A percentile compares a stretch with the other conserved stretches of the same genome.
Conservation (phyloP, 2,329 filamentous ascomycete genomes). For the Aspergillus sp. region DNA sequence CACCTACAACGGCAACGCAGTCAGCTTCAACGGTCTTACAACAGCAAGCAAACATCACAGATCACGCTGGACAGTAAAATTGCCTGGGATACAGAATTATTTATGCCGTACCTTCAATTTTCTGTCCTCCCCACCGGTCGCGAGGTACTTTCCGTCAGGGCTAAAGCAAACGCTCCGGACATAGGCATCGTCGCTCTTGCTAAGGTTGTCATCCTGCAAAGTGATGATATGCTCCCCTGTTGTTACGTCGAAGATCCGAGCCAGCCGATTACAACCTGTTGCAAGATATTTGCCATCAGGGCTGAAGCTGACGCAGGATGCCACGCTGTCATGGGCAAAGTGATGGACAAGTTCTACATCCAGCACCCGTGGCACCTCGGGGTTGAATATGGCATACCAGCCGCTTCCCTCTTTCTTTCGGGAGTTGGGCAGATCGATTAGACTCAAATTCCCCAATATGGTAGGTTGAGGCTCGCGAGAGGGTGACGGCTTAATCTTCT, state of each 20-base stretch:
- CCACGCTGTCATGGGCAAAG: slow-evolving; percentile 88
- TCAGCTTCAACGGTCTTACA: no score
- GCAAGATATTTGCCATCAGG: slow-evolving; percentile 93
- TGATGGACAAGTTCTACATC: slow-evolving; percentile 95
- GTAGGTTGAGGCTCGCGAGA: neutral
- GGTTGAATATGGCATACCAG: slow-evolving; percentile 98
- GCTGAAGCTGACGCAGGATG: slow-evolving; percentile 97
- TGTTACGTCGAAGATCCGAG: slow-evolving; percentile 95
- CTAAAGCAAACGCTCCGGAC: slow-evolving; percentile 99
- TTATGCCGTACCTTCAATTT: slow-evolving; percentile 70
- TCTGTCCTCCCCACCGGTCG: slow-evolving; percentile 96
- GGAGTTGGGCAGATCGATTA: slow-evolving; percentile 78
- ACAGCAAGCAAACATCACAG: no score
- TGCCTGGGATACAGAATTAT: no score
- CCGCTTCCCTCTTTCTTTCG: slow-evolving; percentile 87
- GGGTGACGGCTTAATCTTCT: no score
- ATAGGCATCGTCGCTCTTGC: slow-evolving; percentile 88
- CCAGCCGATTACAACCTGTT: slow-evolving; percentile 95
- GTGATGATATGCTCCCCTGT: slow-evolving; percentile 85
- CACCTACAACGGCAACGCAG: slow-evolving; percentile 55
- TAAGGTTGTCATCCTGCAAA: slow-evolving; percentile 82
- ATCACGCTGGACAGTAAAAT: no score
- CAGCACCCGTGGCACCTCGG: slow-evolving; percentile 79
- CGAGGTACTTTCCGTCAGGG: slow-evolving; percentile 88
- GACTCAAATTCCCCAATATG: slow-evolving; percentile 42